Evolutionary conservation across 2,329 filamentous ascomycete species (phyloP).

Genomic region (Cytospora piceicola): DNA sequence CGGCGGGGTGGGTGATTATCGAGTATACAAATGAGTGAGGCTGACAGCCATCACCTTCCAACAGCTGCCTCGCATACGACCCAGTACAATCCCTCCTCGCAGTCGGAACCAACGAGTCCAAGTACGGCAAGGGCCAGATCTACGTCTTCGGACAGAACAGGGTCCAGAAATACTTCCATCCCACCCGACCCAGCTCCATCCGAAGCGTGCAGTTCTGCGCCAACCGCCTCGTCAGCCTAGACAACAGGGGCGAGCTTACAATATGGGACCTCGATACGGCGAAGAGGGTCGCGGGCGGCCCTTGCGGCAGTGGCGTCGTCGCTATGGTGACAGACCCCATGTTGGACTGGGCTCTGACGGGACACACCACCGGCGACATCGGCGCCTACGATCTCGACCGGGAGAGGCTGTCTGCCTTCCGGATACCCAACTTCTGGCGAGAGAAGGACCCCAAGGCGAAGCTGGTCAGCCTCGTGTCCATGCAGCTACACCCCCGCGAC

Average conservation of each 20-base stretch:
- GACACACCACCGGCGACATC: constrained; percentile 80
- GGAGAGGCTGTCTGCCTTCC: constrained; percentile 73
- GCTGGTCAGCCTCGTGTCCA: constrained; percentile 66
- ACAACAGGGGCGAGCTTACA: constrained; percentile 81
- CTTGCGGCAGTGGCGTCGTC: constrained; percentile 76
- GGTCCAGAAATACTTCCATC: constrained; percentile 74
- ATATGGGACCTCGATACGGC: constrained; percentile 81
- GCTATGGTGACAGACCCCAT: constrained; percentile 82
- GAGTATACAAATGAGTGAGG: background rate
- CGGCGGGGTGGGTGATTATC: background rate
- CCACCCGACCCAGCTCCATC: constrained; percentile 74
- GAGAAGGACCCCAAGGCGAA: constrained; percentile 70
- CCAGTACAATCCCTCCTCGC: constrained; percentile 92
- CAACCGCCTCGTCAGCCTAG: constrained; percentile 82
- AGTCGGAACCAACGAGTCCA: constrained; percentile 85
- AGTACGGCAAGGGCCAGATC: constrained; percentile 84
- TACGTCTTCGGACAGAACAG: constrained; percentile 85
- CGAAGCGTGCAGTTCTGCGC: constrained; percentile 81
- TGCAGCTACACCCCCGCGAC: constrained; percentile 88
- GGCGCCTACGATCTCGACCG: constrained; percentile 93
- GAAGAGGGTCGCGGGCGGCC: constrained; percentile 67
- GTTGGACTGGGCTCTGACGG: constrained; percentile 91
- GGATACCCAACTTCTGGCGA: constrained; percentile 85
- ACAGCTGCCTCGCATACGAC: constrained; percentile 85
- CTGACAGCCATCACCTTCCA: constrained; percentile 26